Base-by-base conservation (phyloP, 148 eudicot species). In the Vaccinium corymbosum region DNA sequence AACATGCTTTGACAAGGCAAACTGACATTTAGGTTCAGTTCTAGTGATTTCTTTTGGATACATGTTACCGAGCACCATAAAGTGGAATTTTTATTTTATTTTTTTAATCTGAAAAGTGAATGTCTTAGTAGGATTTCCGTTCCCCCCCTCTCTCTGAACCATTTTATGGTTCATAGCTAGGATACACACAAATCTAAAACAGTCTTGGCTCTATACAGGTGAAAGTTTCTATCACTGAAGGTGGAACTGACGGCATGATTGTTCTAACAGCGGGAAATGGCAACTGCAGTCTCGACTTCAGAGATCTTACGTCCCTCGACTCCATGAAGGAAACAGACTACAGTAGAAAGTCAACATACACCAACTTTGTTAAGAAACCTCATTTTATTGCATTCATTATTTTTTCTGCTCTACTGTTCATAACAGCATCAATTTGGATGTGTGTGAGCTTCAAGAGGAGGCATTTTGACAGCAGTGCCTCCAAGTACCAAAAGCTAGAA, bases 231-330 rank as follows among this genome's bases (percentile, higher is more conserved):
- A 89, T 94, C 78, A 82, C 46, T 25, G 84, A 82, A 12, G 87
- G 87, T 46, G 94, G 90, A 81, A 70, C 56, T 50, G 90, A 89
- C 50, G 88, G 89, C 79, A 76, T 68, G 80, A 94, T 94, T 80
- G 85, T 89, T 55, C 89, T 94, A 66, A 85, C 87, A 38, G 87
- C 91, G 2, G 87, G 90, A 32, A 85, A 87, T 15, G 93, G 87
- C 52, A 89, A 81, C 16, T 94, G 98, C 86, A 88, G 62, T 62
- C 93, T 94, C 22, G 90, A 91, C 82, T 91, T 91, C 68, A 87
- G 62, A 76, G 91, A 89, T 81, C 70, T 88, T 55, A 84, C 87
- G 64, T 42, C 91, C 0, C 86, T 83, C 2, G 80, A 86, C 72
- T 80, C 81, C 32, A 70, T 49, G 46, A 83, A 87, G 49, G 89